A percentile compares a stretch with the other conserved stretches of the same genome.
These are phyloP conservation scores for Lanmaoa pseudosensibilis DNA, from an alignment of 768 basidiomycete genomes.

Conservation along the genomic window DNA sequence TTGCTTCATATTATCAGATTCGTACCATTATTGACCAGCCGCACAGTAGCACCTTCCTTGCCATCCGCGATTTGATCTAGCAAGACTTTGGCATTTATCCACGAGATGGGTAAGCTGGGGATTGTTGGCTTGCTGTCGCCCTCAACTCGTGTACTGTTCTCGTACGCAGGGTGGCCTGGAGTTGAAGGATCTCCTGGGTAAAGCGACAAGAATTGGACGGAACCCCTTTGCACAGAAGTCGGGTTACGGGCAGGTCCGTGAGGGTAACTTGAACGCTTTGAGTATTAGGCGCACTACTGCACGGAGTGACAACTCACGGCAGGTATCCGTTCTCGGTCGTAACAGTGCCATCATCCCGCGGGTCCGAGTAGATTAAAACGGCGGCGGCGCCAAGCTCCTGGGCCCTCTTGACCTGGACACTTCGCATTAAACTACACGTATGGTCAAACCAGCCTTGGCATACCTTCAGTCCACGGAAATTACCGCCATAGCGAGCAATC, in stretches of 20 bases:
- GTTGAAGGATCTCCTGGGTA: constrained; percentile 85
- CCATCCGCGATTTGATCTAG: constrained; percentile 46
- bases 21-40: constrained; percentile 57
- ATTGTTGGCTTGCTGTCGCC: constrained; percentile 68
- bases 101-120: constrained; percentile 89
- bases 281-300: background rate
- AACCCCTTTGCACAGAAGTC: constrained; percentile 81
- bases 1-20: background rate
- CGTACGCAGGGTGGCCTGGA: constrained; percentile 85
- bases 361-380: constrained; percentile 83
- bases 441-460: constrained; percentile 7
- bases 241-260: constrained; percentile 87
- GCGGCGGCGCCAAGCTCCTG: constrained; percentile 85
- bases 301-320: constrained; percentile 38
- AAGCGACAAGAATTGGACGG: constrained; percentile 67
- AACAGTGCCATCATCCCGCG: constrained; percentile 82
- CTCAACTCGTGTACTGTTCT: constrained; percentile 66
- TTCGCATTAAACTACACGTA: constrained; percentile 25
- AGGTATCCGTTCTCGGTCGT: constrained; percentile 76
- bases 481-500: constrained; percentile 70
- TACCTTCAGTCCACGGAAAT: constrained; percentile 91
- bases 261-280: constrained; percentile 41
- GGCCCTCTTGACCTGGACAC: constrained; percentile 71
- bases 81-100: constrained; percentile 74
- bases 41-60: constrained; percentile 41